Percentiles rank a stretch among this genome's conserved stretches.
Evolutionary conservation across 116 monocot species (phyloP).

Genomic region (Posidonia oceanica): DNA sequence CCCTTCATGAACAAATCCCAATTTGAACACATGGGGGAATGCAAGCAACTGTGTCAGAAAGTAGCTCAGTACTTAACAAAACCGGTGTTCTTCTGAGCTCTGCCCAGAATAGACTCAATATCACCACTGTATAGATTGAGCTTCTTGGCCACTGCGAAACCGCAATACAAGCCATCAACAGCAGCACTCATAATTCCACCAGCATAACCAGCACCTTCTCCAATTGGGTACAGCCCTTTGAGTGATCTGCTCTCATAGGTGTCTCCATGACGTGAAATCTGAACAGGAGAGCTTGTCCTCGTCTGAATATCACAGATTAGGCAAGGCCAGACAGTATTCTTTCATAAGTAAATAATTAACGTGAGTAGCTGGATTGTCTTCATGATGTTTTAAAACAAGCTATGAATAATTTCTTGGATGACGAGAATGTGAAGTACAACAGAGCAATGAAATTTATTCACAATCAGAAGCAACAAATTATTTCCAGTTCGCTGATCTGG

Average conservation of each 20-base stretch:
- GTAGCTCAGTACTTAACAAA: conserved; percentile 56
- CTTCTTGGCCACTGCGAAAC: conserved; percentile 72
- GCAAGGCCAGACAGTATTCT: background rate
- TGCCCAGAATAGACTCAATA: conserved; percentile 51
- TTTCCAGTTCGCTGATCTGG: too few relatives aligned
- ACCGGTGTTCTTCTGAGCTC: conserved; percentile 55
- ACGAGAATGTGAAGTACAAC: too few relatives aligned
- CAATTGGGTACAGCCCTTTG: conserved; percentile 66
- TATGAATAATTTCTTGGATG: too few relatives aligned
- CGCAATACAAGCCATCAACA: conserved; percentile 91
- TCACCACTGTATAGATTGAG: conserved; percentile 50
- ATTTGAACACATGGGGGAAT: too few relatives aligned
- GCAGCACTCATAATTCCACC: conserved; percentile 92
- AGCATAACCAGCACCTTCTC: conserved; percentile 94
- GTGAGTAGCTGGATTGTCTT: background rate
- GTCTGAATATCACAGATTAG: conserved; percentile 35
- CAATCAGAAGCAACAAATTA: too few relatives aligned
- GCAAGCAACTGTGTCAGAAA: background rate
- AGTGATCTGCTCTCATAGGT: conserved; percentile 84
- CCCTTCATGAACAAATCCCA: too few relatives aligned
- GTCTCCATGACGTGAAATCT: conserved; percentile 49
- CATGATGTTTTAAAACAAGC: too few relatives aligned
- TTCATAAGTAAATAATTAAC: background rate
- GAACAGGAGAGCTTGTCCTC: conserved; percentile 78
- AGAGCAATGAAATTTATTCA: too few relatives aligned